Evolutionary conservation across 2,329 filamentous ascomycete species (phyloP), one percentile per base, ranked within the genome.

Genomic region (Ustilaginoidea virens): DNA sequence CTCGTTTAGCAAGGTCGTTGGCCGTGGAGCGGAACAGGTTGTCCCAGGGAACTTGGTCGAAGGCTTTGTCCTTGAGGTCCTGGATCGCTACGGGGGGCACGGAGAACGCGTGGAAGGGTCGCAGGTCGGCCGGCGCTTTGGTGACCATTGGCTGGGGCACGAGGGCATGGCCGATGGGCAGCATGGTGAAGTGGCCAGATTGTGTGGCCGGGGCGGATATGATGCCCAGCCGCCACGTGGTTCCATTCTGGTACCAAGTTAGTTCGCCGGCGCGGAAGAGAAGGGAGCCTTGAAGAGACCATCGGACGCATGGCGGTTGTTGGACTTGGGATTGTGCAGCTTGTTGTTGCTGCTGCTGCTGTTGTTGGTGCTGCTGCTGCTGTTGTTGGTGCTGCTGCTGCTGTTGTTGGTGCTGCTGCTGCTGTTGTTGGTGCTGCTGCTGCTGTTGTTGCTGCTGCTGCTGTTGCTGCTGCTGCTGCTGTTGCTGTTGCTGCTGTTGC

Each of bases 101-200:
- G 8, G 58, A 64, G 33, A 64, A 67, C 8, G 63, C 61, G 22
- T 64, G 51, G 36, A 65, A 67, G 2, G 63, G 63, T 3, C 63
- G 55, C 38, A 66, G 52, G 12, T 63, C 58, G 4, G 37, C 41
- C 25, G 56, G 51, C 0, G 41, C 27, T 33, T 61, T 63, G 19
- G 42, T 37, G 5, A 61, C 49, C 13, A 49, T 46, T 17, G 48
- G 46, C 25, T 60, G 52, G 12, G 42, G 50, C 5, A 58, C 49
- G 5, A 51, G 33, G 17, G 43, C 46, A 32, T 60, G 53, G 7
- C 51, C 53, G 19, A 58, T 50, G 12, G 57, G 59, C n/a, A 58
- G 48, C 18, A 63, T 40, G 30, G 53, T 50, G 23, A 54, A 45
- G 27, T 44, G 41, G 7, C 43, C 39, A 4, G 37, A 42, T n/a